phyloP scores from a whole-genome alignment of 768 basidiomycete genomes.

The Aureoboletus auriporus region DNA sequence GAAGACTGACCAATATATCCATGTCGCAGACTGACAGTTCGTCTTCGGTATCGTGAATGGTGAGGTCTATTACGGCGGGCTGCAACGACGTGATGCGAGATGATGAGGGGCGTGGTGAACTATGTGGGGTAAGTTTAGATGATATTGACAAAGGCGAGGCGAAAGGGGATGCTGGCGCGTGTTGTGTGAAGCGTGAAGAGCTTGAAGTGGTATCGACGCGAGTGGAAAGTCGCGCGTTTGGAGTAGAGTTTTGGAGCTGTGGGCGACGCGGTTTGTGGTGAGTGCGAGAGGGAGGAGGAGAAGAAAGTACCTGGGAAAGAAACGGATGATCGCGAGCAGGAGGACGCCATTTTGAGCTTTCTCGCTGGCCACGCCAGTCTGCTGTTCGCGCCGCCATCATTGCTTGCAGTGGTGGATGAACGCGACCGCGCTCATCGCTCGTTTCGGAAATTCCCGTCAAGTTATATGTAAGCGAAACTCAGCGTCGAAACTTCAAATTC shows the following conservation, averaged over 20 bases:
- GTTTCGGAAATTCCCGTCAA: constrained; percentile 10
- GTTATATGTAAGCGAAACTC: not conserved
- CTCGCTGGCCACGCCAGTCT: not conserved
- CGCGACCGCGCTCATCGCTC: constrained; percentile 6
- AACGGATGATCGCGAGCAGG: constrained; percentile 9
- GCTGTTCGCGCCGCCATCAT: too few species aligned
- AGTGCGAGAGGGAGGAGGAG: not conserved
- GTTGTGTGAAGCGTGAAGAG: constrained; percentile 10
- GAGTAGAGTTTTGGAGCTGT: constrained; percentile 11
- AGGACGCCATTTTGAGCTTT: constrained; percentile 8
- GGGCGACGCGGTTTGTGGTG: not conserved
- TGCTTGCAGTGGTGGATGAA: not conserved
- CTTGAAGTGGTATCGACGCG: constrained; percentile 7
- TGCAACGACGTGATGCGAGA: not conserved
- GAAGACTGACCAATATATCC: constrained; percentile 18
- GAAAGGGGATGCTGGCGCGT: not conserved
- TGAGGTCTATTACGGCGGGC: constrained; percentile 21
- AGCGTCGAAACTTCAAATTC: too few species aligned
- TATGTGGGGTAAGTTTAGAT: constrained; percentile 1
- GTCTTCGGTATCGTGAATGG: constrained; percentile 20
- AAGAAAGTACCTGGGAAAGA: not conserved
- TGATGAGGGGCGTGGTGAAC: not conserved
- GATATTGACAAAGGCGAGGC: not conserved
- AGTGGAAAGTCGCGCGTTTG: constrained; percentile 2
- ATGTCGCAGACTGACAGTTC: constrained; percentile 5